Evolutionary conservation across 2,329 filamentous ascomycete species (phyloP).

Genomic region (Leptographium lundbergii): DNA sequence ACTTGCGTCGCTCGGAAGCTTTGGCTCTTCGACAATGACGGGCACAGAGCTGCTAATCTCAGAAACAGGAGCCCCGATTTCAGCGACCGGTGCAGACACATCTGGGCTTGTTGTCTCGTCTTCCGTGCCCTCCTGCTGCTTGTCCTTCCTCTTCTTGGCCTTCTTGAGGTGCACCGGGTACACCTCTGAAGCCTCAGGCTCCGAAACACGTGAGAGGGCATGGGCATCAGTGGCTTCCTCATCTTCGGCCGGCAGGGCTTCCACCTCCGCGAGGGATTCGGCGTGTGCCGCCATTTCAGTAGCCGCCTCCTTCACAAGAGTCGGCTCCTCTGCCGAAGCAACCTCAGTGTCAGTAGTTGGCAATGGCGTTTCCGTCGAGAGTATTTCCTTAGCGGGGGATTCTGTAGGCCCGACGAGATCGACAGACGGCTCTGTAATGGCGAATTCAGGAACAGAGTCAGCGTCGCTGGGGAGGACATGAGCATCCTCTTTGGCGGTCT

Average conservation of each 20-base stretch:
- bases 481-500: neutral
- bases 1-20: neutral
- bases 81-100: neutral
- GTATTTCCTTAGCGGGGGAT: neutral
- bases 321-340: neutral
- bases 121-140: neutral
- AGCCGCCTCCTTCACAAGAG: neutral
- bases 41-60: neutral
- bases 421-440: neutral
- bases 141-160: conserved; percentile 3
- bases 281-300: neutral
- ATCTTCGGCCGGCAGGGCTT: neutral
- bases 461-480: neutral
- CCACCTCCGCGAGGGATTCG: neutral
- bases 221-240: neutral
- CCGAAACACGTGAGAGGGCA: neutral
- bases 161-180: neutral
- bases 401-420: neutral
- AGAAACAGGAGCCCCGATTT: neutral
- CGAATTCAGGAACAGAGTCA: neutral
- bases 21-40: neutral
- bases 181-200: neutral
- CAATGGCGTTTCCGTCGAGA: neutral
- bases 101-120: neutral
- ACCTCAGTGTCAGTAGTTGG: neutral